Evolutionary conservation across 495 filamentous ascomycete genomes (phyloP).

Genomic region (Neurospora sp.): DNA sequence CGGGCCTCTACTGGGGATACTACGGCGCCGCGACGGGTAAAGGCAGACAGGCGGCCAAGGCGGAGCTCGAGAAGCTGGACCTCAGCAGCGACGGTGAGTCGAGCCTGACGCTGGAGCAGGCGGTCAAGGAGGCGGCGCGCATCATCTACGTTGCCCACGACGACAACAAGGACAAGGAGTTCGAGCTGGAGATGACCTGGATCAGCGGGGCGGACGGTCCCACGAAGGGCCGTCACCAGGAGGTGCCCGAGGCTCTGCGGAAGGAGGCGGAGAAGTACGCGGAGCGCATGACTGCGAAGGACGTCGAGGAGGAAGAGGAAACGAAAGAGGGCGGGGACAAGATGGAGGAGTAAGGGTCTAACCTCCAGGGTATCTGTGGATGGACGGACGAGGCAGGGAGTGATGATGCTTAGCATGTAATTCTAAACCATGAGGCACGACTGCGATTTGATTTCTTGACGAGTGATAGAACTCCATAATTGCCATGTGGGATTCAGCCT

Average conservation of each 20-base stretch:
- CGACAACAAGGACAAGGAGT: slow-evolving; percentile 96
- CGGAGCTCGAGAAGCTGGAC: slow-evolving; percentile 94
- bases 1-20: slow-evolving; percentile 95
- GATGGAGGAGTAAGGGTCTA: slow-evolving; percentile 57
- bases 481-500: background rate
- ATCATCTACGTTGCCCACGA: slow-evolving; percentile 97
- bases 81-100: slow-evolving; percentile 48
- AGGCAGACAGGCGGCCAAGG: slow-evolving; percentile 89
- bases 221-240: slow-evolving; percentile 83
- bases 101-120: slow-evolving; percentile 69
- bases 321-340: slow-evolving; percentile 47
- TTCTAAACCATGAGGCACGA: background rate
- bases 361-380: background rate
- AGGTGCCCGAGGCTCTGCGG: slow-evolving; percentile 77
- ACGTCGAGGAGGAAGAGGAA: slow-evolving; percentile 60
- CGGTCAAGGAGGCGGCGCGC: slow-evolving; percentile 88
- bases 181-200: slow-evolving; percentile 99
- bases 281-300: slow-evolving; percentile 69
- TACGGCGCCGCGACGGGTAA: slow-evolving; percentile 97
- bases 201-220: slow-evolving; percentile 71
- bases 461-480: background rate
- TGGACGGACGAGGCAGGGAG: background rate
- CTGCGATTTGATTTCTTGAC: background rate
- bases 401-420: background rate
- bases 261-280: slow-evolving; percentile 86